These are phyloP conservation scores for Zymoseptoria brevis DNA, from an alignment of 2,329 filamentous ascomycete genomes.

Conservation along the genomic window DNA sequence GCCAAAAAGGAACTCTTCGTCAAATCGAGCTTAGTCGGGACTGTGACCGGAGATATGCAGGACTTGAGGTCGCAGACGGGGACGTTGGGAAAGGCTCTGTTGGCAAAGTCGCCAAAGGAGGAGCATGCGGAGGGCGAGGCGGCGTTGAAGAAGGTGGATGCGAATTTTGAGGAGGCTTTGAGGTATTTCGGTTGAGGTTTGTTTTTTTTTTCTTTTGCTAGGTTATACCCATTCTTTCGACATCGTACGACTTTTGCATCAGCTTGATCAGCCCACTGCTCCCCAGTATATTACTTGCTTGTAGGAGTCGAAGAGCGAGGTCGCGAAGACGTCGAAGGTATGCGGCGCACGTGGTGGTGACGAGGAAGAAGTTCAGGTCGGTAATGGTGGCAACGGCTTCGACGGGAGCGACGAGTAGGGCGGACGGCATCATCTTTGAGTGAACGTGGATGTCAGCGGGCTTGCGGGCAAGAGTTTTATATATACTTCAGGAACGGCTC, in stretches of 20 bases:
- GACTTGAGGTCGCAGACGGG: constrained; percentile 14
- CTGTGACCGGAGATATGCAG: constrained; percentile 14
- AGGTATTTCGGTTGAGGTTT: constrained; percentile 12
- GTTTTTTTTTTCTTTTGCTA: not conserved
- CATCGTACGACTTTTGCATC: no score
- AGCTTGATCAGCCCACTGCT: no score
- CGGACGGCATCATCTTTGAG: not conserved
- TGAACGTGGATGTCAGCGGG: not conserved
- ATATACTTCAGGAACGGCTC: not conserved
- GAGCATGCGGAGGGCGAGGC: constrained; percentile 8
- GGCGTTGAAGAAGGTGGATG: constrained; percentile 14
- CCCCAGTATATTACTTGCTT: constrained; percentile 17
- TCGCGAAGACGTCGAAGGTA: constrained; percentile 28
- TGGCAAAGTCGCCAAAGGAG: constrained; percentile 12
- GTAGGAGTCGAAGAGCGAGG: constrained; percentile 33
- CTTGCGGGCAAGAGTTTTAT: not conserved
- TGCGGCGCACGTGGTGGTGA: constrained; percentile 30
- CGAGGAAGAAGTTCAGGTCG: constrained; percentile 30
- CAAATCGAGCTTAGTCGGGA: constrained; percentile 9
- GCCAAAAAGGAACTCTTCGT: constrained; percentile 14
- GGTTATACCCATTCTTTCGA: no score
- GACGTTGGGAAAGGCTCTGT: constrained; percentile 11
- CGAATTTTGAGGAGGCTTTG: constrained; percentile 15
- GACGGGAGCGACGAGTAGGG: not conserved
- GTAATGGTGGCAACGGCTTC: not conserved